These are phyloP conservation scores for Alliaria petiolata DNA, from an alignment of 345 rosid genomes.

Conservation along the genomic window DNA sequence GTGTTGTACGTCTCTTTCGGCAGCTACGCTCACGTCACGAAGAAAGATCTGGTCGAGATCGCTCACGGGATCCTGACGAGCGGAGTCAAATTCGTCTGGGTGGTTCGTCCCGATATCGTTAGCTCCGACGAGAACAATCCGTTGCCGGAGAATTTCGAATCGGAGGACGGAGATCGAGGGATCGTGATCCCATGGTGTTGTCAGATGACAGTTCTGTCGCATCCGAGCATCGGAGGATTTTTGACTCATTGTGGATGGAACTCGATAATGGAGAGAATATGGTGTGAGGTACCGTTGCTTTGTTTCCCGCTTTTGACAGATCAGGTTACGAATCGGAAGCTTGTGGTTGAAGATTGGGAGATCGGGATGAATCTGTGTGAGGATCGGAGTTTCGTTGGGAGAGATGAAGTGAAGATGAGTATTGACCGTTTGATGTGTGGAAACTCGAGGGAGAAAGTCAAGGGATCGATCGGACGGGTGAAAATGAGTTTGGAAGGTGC, in stretches of 20 bases:
- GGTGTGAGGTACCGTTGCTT: conserved; percentile 66
- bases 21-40: conserved; percentile 67
- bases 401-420: conserved; percentile 42
- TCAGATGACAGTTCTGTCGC: conserved; percentile 54
- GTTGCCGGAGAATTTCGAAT: conserved; percentile 48
- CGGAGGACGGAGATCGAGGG: conserved; percentile 40
- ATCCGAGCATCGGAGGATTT: conserved; percentile 71
- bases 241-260: conserved; percentile 90
- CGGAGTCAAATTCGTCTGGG: conserved; percentile 72
- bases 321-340: conserved; percentile 76
- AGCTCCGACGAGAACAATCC: conserved; percentile 57
- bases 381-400: conserved; percentile 26
- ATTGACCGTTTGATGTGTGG: conserved; percentile 50
- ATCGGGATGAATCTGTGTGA: conserved; percentile 59
- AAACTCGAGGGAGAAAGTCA: conserved; percentile 35
- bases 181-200: conserved; percentile 74
- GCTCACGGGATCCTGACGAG: conserved; percentile 57
- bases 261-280: conserved; percentile 59
- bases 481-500: conserved; percentile 46
- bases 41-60: conserved; percentile 50
- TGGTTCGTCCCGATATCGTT: conserved; percentile 70
- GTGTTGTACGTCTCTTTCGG: conserved; percentile 76
- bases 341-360: conserved; percentile 82
- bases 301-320: conserved; percentile 73
- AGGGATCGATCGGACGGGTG: conserved; percentile 36